Evolutionary conservation across 192 early-diverging fungal genomes (phyloP), one percentile per base, ranked within the genome.

Genomic region (Helicostylum pulchrum): DNA sequence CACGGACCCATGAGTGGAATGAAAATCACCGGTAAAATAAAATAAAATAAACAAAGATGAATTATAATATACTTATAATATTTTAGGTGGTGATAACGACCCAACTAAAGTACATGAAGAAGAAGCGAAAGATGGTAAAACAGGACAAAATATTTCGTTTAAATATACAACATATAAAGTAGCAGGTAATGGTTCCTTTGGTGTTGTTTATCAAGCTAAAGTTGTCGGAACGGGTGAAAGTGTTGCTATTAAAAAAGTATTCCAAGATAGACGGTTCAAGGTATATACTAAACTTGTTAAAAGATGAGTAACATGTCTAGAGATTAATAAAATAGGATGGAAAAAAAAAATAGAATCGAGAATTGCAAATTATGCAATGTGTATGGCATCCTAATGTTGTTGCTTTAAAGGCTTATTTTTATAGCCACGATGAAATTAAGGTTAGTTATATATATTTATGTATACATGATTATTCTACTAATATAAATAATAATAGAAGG

Each of bases 221-320:
- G 74, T 98, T 32, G 75, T 94, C 32, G 83, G 86, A 64, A 85
- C 84, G 51, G 82, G 84, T 50, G 93, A 98, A 64, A 83, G 85
- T 49, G 90, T 88, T 10, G 97, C 97, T 53, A 96, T 99, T 66
- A 99, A 99, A 80, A 98, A 97, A 72, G 97, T 99, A 4, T 76
- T 97, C 30, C 97, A 98, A 81, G 97, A 99, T 76, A 94, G 90
- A 76, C 86, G 97, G 42, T 99, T 98, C 85, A 99, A 99, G 86
- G 92, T 92, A 80, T 58, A 4, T 12, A 7, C 23, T 17, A 46
- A 44, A 26, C 4, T 34, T 51, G 36, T 39, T 39, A 39, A 10
- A 39, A 39, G 48, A 50, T 21, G 48, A 50, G 21, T 50, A 15
- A 11, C 42, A 47, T 61, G 44, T 30, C 1, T 61, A 39, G 36